Evolutionary conservation across 1,284 basidiomycete species (phyloP), one percentile per base, ranked within the genome.

Genomic region (Neonothopanus nambi): DNA sequence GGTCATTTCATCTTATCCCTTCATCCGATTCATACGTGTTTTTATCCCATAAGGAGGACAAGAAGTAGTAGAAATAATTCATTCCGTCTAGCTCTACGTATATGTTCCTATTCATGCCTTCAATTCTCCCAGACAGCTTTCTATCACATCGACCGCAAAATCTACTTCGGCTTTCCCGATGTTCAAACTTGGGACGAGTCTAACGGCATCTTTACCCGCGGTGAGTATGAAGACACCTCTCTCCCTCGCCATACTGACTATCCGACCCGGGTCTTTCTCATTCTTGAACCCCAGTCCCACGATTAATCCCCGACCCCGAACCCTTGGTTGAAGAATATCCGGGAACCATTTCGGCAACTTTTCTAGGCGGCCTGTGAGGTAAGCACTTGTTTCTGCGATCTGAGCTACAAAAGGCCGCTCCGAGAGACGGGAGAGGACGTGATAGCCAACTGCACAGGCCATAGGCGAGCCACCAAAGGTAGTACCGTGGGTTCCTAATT

Each of bases 391-490:
- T 53, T 80, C 78, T 51, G 65, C 63, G 50, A 93, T 71, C 52
- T 82, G 75, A 33, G 74, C 65, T 17, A 81, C 67, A 65, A 89
- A 88, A 21, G 72, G 65, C 30, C 72, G 78, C 51, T 80, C 73
- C 23, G 85, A 81, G 54, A 96, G 74, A 9, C 91, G 85, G 52
- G 78, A 80, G 50, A 95, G 76, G 56, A 97, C 93, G 68, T 97
- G 89, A 66, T 90, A 80, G 5, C 94, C 97, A 9, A 98, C 77
- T 1, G 93, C 89, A 65, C 93, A 94, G 12, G 93, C 94, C 28
- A 98, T 74, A 0, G 95, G 95, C 51, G 95, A 97, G 20, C 97
- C 97, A 48, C 96, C 96, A 66, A 95, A 97, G 1, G 95, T 98
- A 20, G 95, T 98, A 8, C 95, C 95, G 72, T 98, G 95, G 0